Evolutionary conservation across 2,329 filamentous ascomycete species (phyloP).

Genomic region (Zymoseptoria pseudotritici): DNA sequence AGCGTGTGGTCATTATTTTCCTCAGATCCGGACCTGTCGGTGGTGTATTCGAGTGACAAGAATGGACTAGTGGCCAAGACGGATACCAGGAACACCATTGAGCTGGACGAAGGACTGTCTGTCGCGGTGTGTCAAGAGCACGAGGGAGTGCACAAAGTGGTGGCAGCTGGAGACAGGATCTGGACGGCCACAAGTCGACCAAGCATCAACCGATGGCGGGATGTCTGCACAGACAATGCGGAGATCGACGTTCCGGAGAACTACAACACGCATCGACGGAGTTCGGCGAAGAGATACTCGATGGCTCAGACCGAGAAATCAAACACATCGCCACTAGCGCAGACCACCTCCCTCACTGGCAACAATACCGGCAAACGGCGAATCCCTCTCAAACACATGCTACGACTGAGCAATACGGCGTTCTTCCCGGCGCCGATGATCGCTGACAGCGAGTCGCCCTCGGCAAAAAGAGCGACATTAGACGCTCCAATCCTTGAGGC

Average conservation of each 20-base stretch:
- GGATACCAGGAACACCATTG: constrained; percentile 67
- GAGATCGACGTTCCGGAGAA: constrained; percentile 54
- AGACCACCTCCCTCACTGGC: constrained; percentile 1
- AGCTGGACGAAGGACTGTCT: constrained; percentile 81
- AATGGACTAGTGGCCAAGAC: constrained; percentile 94
- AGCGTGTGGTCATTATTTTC: constrained; percentile 96
- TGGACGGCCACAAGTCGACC: constrained; percentile 89
- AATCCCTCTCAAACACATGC: constrained; percentile 68
- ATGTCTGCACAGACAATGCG: constrained; percentile 69
- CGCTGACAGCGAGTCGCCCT: constrained; percentile 39
- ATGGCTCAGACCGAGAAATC: constrained; percentile 19
- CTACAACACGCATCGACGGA: constrained; percentile 48
- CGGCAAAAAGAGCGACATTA: constrained; percentile 51
- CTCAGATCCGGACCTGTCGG: constrained; percentile 70
- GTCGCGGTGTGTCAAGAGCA: constrained; percentile 90
- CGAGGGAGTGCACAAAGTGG: constrained; percentile 63
- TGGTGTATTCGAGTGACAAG: constrained; percentile 93
- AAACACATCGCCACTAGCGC: constrained; percentile 20
- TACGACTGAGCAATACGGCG: constrained; percentile 79
- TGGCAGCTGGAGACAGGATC: constrained; percentile 63
- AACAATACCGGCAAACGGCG: constrained; percentile 43
- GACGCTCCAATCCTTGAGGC: constrained; percentile 14
- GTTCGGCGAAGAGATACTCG: constrained; percentile 38
- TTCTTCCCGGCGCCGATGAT: constrained; percentile 52
- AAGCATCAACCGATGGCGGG: constrained; percentile 85